Evolutionary conservation across 192 early-diverging fungal genomes (phyloP).

Genomic region (Coemansia umbellata): DNA sequence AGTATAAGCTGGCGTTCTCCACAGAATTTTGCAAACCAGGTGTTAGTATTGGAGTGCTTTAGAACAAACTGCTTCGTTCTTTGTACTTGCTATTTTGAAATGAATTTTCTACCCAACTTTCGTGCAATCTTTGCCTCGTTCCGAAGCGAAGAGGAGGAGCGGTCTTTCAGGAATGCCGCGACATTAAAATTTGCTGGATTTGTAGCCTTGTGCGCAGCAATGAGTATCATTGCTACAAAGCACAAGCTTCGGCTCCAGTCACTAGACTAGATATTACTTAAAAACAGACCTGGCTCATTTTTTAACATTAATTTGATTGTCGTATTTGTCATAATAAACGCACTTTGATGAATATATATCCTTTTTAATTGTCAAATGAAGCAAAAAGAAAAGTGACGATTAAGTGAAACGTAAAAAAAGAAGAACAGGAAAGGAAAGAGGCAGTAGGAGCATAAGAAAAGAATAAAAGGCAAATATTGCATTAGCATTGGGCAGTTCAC

Average conservation of each 20-base stretch:
- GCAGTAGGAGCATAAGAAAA: background rate
- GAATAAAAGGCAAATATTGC: background rate
- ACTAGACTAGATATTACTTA: no score
- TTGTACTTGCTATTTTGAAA: background rate
- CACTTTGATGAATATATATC: background rate
- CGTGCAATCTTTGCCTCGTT: conserved; percentile 54
- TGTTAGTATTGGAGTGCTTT: no score
- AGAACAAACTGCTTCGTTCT: no score
- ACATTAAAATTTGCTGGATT: conserved; percentile 47
- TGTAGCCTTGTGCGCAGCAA: conserved; percentile 43
- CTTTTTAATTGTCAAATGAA: conserved; percentile 1
- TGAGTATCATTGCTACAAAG: conserved; percentile 43
- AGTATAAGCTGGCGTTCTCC: no score
- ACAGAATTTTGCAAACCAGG: no score
- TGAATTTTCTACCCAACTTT: conserved; percentile 52
- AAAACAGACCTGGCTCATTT: no score
- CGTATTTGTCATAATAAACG: no score
- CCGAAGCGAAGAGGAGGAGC: conserved; percentile 49
- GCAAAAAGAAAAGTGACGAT: background rate
- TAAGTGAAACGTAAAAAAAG: conserved; percentile 1
- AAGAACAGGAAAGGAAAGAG: conserved; percentile 2
- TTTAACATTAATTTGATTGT: background rate
- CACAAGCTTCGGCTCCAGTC: conserved; percentile 18
- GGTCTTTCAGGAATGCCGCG: conserved; percentile 39
- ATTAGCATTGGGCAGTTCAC: no score